A percentile compares a stretch with the other conserved stretches of the same genome.
Evolutionary conservation across 495 filamentous ascomycete species (phyloP).

Genomic region (Tuber calosporum): DNA sequence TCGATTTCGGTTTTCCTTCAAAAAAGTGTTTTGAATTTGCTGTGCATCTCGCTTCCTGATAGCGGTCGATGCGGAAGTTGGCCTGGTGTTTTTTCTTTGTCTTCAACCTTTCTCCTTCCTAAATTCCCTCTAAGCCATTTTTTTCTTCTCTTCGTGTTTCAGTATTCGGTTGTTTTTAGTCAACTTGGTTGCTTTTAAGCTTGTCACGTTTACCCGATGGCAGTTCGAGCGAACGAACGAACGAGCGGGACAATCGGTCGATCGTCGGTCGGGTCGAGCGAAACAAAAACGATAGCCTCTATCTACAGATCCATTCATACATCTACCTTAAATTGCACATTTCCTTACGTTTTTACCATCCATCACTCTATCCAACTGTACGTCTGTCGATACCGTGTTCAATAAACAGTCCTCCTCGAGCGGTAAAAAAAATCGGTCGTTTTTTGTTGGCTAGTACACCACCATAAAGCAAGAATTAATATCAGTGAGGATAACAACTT

Average conservation of each 20-base stretch:
- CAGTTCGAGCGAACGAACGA: constrained; percentile 41
- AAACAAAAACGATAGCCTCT: constrained; percentile 6
- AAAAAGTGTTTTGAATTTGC: constrained; percentile 33
- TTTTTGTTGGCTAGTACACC: background rate
- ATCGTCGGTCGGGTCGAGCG: constrained; percentile 36
- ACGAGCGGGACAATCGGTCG: constrained; percentile 30
- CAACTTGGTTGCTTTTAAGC: constrained; percentile 27
- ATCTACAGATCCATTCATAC: constrained; percentile 3
- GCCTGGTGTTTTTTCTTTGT: constrained; percentile 35
- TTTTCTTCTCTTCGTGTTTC: constrained; percentile 20
- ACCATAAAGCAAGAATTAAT: background rate
- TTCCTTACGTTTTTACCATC: constrained; percentile 6
- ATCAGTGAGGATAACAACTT: background rate
- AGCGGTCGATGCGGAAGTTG: constrained; percentile 35
- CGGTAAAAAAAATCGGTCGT: background rate
- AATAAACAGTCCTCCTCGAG: background rate
- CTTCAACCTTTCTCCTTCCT: constrained; percentile 37
- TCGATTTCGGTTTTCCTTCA: background rate
- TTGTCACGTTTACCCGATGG: constrained; percentile 41
- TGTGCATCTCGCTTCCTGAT: constrained; percentile 10
- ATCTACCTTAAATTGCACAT: constrained; percentile 5
- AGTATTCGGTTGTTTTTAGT: constrained; percentile 29
- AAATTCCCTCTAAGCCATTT: constrained; percentile 4
- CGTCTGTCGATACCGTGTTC: background rate
- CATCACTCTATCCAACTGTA: constrained; percentile 3